phyloP scores from a whole-genome alignment of 371 early-diverging fungal species.

The Mortierella sp. region DNA sequence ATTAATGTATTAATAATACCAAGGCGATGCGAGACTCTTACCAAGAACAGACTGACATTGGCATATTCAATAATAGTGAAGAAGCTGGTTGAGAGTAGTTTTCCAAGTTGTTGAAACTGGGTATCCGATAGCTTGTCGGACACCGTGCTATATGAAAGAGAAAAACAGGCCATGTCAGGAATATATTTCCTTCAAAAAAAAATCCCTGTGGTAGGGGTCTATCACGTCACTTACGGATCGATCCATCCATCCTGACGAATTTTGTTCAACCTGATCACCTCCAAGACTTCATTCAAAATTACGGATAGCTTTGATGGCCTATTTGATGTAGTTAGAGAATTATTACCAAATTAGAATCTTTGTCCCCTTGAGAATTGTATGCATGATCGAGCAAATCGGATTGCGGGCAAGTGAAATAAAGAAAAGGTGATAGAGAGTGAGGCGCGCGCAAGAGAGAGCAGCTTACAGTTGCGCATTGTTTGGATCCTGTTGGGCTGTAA shows the following conservation, averaged over 20 bases:
- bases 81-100: slow-evolving; percentile 48
- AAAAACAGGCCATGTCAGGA: background rate
- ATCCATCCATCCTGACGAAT: slow-evolving; percentile 42
- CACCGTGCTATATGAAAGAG: slow-evolving; percentile 9
- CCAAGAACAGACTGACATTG: slow-evolving; percentile 39
- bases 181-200: background rate
- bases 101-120: slow-evolving; percentile 51
- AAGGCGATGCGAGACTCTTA: slow-evolving; percentile 17
- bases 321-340: background rate
- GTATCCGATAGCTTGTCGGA: slow-evolving; percentile 37
- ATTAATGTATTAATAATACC: background rate
- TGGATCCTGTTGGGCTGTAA: slow-evolving; percentile 44
- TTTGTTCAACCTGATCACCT: slow-evolving; percentile 41
- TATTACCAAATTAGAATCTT: background rate
- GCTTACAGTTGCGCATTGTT: slow-evolving; percentile 23
- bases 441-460: too few relatives aligned
- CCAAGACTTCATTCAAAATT: slow-evolving; percentile 46
- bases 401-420: background rate
- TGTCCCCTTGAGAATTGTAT: background rate
- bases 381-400: background rate
- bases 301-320: slow-evolving; percentile 52
- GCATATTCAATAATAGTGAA: slow-evolving; percentile 50
- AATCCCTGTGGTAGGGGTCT: too few relatives aligned
- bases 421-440: too few relatives aligned
- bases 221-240: slow-evolving; percentile 33